Evolutionary conservation across 768 basidiomycete genomes (phyloP).

Genomic region (Boletus barrowsii): DNA sequence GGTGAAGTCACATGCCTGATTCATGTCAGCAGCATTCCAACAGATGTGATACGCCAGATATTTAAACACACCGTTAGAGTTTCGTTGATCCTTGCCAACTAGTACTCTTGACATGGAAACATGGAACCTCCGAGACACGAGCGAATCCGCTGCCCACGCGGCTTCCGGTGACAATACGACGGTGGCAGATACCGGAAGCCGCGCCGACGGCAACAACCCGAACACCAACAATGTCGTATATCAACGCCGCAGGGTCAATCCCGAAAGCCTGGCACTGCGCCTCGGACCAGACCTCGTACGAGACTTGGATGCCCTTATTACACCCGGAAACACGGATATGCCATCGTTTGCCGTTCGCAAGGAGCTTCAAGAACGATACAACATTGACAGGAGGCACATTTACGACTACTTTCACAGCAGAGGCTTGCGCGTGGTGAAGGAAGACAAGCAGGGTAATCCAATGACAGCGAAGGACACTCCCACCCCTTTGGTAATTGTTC

Average conservation of each 20-base stretch:
- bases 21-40: conserved; percentile 21
- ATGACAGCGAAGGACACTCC: conserved; percentile 25
- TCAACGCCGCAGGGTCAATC: conserved; percentile 55
- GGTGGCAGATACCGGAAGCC: conserved; percentile 11
- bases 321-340: conserved; percentile 70
- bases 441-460: conserved; percentile 57
- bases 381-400: conserved; percentile 68
- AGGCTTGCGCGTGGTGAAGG: conserved; percentile 61
- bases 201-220: conserved; percentile 1
- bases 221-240: conserved; percentile 9
- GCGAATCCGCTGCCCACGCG: conserved; percentile 1
- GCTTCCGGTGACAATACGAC: background rate
- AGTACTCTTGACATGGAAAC: conserved; percentile 13
- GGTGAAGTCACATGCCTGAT: conserved; percentile 9
- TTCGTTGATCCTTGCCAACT: conserved; percentile 1
- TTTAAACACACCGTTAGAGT: conserved; percentile 9
- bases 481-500: conserved; percentile 20
- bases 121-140: background rate
- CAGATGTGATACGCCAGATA: conserved; percentile 4
- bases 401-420: conserved; percentile 76
- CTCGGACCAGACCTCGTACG: conserved; percentile 64
- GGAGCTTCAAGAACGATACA: conserved; percentile 67
- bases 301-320: conserved; percentile 70
- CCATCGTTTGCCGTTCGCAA: conserved; percentile 68
- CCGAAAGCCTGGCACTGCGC: conserved; percentile 63